Conservation (phyloP, 2,329 filamentous ascomycete species). For the Leptographium radiaticola region DNA sequence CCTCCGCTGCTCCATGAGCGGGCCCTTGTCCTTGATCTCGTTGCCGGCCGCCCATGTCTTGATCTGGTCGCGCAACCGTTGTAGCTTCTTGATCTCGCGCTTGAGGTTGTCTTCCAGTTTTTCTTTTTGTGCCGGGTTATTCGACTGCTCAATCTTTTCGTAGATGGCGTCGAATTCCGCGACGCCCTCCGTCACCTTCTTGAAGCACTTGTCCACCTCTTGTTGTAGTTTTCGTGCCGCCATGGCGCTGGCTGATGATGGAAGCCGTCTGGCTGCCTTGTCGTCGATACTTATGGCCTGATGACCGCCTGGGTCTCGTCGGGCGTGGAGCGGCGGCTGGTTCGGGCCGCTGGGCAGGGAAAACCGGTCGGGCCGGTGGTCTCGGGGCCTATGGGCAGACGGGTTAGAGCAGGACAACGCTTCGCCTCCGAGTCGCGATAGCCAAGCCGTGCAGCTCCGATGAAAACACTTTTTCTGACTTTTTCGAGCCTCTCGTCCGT, state of each 20-base stretch:
- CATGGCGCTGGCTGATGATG: constrained; percentile 43
- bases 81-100: constrained; percentile 99
- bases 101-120: constrained; percentile 97
- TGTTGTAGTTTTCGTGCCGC: constrained; percentile 91
- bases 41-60: constrained; percentile 98
- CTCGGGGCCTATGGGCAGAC: not conserved
- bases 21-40: constrained; percentile 99
- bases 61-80: constrained; percentile 93
- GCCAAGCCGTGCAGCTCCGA: not conserved
- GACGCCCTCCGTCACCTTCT: constrained; percentile 91
- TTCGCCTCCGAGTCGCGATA: not conserved
- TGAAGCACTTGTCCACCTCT: constrained; percentile 99
- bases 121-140: constrained; percentile 90
- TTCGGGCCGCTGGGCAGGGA: not conserved
- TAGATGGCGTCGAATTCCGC: constrained; percentile 88
- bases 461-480: not conserved
- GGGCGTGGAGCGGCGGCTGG: not conserved
- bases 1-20: constrained; percentile 83
- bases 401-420: not conserved
- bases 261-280: not conserved
- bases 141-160: constrained; percentile 91
- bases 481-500: not conserved
- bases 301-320: not conserved
- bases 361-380: not conserved
- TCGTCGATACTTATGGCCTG: not conserved